Conservation (phyloP, 192 early-diverging fungal genomes). For the Mortierella alpina region DNA sequence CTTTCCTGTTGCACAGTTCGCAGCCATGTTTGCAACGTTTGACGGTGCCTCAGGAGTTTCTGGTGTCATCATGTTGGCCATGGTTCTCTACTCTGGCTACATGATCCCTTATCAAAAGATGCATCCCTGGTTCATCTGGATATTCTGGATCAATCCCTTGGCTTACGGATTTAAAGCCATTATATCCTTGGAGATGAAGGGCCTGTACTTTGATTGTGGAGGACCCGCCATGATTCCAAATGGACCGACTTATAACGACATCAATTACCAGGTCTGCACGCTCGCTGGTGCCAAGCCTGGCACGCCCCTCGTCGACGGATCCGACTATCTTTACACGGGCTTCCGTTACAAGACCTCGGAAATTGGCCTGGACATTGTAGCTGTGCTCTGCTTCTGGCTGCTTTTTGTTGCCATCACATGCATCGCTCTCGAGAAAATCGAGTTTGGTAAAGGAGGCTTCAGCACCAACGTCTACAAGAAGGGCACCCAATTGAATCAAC, state of each 20-base stretch:
- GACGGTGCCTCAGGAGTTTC: slow-evolving; percentile 64
- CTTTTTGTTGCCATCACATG: slow-evolving; percentile 54
- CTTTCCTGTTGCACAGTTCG: slow-evolving; percentile 44
- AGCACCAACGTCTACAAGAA: slow-evolving; percentile 63
- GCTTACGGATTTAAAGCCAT: slow-evolving; percentile 69
- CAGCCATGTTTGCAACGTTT: slow-evolving; percentile 60
- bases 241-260: slow-evolving; percentile 50
- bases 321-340: slow-evolving; percentile 66
- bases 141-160: slow-evolving; percentile 74
- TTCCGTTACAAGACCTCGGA: slow-evolving; percentile 68
- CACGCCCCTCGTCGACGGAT: slow-evolving; percentile 64
- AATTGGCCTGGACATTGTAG: slow-evolving; percentile 72
- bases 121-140: slow-evolving; percentile 73
- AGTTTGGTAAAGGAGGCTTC: slow-evolving; percentile 66
- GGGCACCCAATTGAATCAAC: slow-evolving; percentile 33
- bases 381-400: slow-evolving; percentile 61
- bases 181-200: slow-evolving; percentile 71
- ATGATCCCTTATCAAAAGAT: slow-evolving; percentile 68
- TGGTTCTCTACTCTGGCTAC: slow-evolving; percentile 70
- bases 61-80: slow-evolving; percentile 62
- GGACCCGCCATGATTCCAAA: slow-evolving; percentile 35
- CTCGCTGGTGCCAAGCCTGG: slow-evolving; percentile 70
- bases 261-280: slow-evolving; percentile 66
- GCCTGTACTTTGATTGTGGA: slow-evolving; percentile 57
- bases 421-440: slow-evolving; percentile 70